phyloP scores from a whole-genome alignment of 345 rosid genomes.

The Citrus glauca region DNA sequence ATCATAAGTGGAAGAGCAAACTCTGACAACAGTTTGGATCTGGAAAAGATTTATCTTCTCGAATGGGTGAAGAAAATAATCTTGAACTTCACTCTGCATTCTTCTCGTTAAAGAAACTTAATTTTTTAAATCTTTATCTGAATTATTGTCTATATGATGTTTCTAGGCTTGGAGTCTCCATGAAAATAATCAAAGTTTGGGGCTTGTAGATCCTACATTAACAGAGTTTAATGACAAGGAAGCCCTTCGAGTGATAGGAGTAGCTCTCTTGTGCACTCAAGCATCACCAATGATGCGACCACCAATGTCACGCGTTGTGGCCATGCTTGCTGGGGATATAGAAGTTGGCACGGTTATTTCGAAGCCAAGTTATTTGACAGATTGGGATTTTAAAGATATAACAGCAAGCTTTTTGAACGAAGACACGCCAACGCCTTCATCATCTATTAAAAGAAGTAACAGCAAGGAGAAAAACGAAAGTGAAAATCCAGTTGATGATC shows the following conservation, averaged over 20 bases:
- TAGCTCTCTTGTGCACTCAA: constrained; percentile 37
- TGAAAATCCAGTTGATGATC: not conserved
- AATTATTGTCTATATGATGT: not conserved
- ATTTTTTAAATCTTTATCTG: not conserved
- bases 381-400: constrained; percentile 20
- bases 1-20: constrained; percentile 27
- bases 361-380: constrained; percentile 33
- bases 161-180: constrained; percentile 10
- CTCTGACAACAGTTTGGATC: constrained; percentile 1
- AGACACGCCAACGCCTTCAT: not conserved
- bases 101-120: not conserved
- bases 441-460: not conserved
- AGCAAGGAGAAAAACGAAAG: not conserved
- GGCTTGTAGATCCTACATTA: constrained; percentile 20
- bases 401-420: constrained; percentile 10
- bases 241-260: constrained; percentile 22
- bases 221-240: constrained; percentile 18
- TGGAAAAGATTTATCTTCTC: constrained; percentile 20
- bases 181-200: constrained; percentile 23
- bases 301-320: constrained; percentile 33
- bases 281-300: constrained; percentile 29
- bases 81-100: not conserved
- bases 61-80: constrained; percentile 21
- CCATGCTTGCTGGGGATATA: constrained; percentile 29
- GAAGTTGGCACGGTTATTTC: constrained; percentile 23